phyloP scores from a whole-genome alignment of 2,329 filamentous ascomycete genomes.

The Didymella segeticola region DNA sequence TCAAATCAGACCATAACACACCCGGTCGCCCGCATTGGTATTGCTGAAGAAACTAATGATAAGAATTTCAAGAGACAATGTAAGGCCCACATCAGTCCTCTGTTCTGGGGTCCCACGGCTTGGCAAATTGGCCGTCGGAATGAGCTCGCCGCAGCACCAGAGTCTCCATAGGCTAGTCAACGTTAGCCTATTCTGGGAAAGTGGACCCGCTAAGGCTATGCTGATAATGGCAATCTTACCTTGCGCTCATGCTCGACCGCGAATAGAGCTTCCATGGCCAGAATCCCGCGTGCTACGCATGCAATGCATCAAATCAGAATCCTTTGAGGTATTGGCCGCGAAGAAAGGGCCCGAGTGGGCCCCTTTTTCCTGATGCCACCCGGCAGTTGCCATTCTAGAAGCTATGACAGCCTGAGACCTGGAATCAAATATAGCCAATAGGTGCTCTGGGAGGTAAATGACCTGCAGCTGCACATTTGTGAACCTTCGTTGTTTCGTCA shows the following conservation, averaged over 20 bases:
- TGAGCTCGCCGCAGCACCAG: neutral
- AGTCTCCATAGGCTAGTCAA: neutral
- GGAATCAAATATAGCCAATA: conserved; percentile 6
- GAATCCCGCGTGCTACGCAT: neutral
- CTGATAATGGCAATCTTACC: conserved; percentile 1
- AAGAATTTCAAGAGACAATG: neutral
- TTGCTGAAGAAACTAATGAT: too few species aligned
- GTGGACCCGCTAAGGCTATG: neutral
- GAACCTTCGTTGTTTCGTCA: neutral
- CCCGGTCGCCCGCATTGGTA: neutral
- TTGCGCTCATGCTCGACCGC: neutral
- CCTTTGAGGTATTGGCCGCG: neutral
- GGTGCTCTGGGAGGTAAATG: neutral
- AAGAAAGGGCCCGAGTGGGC: neutral
- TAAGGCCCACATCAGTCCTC: neutral
- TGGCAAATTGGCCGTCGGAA: neutral
- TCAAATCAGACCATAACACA: too few species aligned
- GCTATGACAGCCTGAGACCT: neutral
- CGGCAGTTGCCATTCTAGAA: conserved; percentile 6
- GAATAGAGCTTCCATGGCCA: neutral
- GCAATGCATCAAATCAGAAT: conserved; percentile 4
- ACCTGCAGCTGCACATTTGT: conserved; percentile 8
- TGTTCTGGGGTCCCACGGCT: neutral
- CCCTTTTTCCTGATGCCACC: neutral
- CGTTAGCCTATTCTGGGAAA: neutral